A percentile compares a stretch with the other conserved stretches of the same genome.
Evolutionary conservation across 257 asterid species (phyloP).

Genomic region (Petunia axillaris): DNA sequence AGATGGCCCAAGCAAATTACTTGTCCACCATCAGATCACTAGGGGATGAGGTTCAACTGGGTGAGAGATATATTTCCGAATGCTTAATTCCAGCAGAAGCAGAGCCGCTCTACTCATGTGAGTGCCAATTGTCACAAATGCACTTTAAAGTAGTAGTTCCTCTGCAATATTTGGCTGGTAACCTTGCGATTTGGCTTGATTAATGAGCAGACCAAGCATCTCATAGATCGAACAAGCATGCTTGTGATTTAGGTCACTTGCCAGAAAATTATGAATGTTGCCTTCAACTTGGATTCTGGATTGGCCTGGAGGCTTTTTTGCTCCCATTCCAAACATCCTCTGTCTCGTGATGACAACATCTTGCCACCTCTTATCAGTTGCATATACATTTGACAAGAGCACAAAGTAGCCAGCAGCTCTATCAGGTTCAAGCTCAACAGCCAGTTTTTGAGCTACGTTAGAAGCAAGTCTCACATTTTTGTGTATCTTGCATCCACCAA

Average conservation of each 20-base stretch:
- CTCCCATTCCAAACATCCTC: slow-evolving; percentile 52
- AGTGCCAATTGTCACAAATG: neutral
- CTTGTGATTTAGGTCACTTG: slow-evolving; percentile 55
- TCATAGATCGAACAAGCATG: slow-evolving; percentile 41
- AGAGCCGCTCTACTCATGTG: neutral
- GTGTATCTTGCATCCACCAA: slow-evolving; percentile 76
- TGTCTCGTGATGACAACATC: slow-evolving; percentile 58
- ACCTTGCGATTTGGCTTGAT: slow-evolving; percentile 25
- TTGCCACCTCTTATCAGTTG: slow-evolving; percentile 66
- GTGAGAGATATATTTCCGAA: neutral
- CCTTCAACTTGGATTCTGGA: slow-evolving; percentile 74
- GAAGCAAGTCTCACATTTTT: slow-evolving; percentile 64
- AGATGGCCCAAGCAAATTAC: neutral
- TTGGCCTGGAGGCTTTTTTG: slow-evolving; percentile 65
- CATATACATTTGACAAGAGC: slow-evolving; percentile 68
- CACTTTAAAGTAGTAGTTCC: too few species aligned
- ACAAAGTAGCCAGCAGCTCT: slow-evolving; percentile 63
- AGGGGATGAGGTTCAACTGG: neutral
- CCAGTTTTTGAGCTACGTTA: slow-evolving; percentile 50
- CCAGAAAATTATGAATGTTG: slow-evolving; percentile 51
- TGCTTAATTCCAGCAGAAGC: neutral
- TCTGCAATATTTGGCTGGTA: neutral
- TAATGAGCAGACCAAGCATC: slow-evolving; percentile 40
- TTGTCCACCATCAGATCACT: neutral
- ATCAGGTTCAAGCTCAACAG: slow-evolving; percentile 48